A percentile compares a stretch with the other conserved stretches of the same genome.
Conservation (phyloP, 768 basidiomycete genomes). For the Boletus vinaceobasis region DNA sequence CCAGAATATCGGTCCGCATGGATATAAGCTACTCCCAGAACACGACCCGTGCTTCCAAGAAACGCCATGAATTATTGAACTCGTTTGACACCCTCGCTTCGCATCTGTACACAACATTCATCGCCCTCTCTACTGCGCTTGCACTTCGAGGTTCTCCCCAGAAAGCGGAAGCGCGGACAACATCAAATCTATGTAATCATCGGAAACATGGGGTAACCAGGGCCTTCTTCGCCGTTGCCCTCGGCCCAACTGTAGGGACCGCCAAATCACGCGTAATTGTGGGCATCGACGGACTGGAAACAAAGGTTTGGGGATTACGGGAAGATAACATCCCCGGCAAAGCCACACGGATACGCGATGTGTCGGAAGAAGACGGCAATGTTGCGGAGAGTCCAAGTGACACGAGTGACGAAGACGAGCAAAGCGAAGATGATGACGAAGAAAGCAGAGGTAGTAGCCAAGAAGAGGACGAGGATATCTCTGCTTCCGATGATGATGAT, state of each 20-base stretch:
- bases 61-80: slow-evolving; percentile 56
- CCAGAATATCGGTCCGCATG: neutral
- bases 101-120: slow-evolving; percentile 72
- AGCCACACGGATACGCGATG: slow-evolving; percentile 28
- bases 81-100: slow-evolving; percentile 71
- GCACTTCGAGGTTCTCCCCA: slow-evolving; percentile 32
- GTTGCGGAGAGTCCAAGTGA: neutral
- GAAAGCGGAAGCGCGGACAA: neutral
- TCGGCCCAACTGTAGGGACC: slow-evolving; percentile 63
- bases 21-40: slow-evolving; percentile 27
- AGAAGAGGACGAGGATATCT: slow-evolving; percentile 4
- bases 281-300: slow-evolving; percentile 62
- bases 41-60: slow-evolving; percentile 50
- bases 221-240: slow-evolving; percentile 57
- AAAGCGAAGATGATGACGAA: slow-evolving; percentile 6
- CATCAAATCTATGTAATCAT: neutral
- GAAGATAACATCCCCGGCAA: slow-evolving; percentile 4
- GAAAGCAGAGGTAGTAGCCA: slow-evolving; percentile 5
- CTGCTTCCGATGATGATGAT: slow-evolving; percentile 12
- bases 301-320: slow-evolving; percentile 33
- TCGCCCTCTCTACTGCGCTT: slow-evolving; percentile 65
- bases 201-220: slow-evolving; percentile 20
- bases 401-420: slow-evolving; percentile 6
- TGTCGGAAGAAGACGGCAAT: neutral
- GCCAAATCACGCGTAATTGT: slow-evolving; percentile 61